Evolutionary conservation across 768 basidiomycete genomes (phyloP).

Genomic region (Termitomyces eurrhizus): DNA sequence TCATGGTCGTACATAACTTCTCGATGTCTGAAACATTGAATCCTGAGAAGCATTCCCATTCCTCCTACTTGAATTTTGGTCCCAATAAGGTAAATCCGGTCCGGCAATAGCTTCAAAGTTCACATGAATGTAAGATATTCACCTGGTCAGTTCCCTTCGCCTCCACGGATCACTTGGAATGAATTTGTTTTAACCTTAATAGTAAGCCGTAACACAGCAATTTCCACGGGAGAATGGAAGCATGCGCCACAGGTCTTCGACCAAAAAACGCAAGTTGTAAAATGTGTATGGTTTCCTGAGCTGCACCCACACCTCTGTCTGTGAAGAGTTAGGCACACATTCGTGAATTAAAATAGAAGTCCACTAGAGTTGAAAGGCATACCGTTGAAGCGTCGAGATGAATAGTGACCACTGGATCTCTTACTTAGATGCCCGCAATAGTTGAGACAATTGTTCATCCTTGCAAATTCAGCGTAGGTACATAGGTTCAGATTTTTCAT

Average conservation of each 20-base stretch:
- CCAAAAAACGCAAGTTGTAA: not conserved
- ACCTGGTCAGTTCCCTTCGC: not conserved
- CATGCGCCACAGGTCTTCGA: not conserved
- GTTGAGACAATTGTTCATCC: no score
- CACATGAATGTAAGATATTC: not conserved
- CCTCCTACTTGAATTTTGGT: no score
- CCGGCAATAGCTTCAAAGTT: not conserved
- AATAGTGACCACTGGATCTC: not conserved
- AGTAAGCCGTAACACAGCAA: not conserved
- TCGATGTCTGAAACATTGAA: not conserved
- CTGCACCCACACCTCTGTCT: not conserved
- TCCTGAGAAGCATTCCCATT: not conserved
- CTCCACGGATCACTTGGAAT: not conserved
- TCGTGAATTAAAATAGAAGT: not conserved
- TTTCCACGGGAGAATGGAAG: not conserved
- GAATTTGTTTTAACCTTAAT: not conserved
- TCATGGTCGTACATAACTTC: not conserved
- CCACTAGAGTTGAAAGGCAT: no score
- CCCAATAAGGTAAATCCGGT: not conserved
- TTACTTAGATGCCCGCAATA: no score
- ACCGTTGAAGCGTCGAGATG: not conserved
- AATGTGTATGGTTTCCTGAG: no score
- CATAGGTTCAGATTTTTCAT: no score
- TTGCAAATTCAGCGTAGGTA: no score
- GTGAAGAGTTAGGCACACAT: not conserved